Base-by-base conservation (phyloP, 352 stramenopile genomes). In the Globisporangium barbulae region DNA sequence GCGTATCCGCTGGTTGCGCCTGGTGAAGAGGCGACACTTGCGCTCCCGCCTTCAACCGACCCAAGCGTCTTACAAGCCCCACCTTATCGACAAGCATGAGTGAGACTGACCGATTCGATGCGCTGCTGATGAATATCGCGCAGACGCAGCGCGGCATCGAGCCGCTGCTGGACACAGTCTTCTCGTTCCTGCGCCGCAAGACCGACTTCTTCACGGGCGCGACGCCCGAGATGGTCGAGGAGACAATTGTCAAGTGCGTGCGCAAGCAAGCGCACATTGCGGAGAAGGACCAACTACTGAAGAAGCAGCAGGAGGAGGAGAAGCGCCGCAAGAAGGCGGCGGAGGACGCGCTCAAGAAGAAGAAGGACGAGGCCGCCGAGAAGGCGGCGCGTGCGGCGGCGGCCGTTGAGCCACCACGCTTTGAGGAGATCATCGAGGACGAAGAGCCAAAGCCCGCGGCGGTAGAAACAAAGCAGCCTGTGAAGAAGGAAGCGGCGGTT, bases 201-300 rank as follows among this genome's bases (percentile, higher is more conserved):
- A 99, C 97, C 19, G 98, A 99, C 81, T 99, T 99, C 70, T 99
- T 99, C 75, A 82, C 94, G 8, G 97, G 97, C 10, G 95, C 93
- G 52, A 65, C 72, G n/a, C 65, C 84, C 21, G 70, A 85, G 42
- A 62, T 88, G 60, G 72, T 96, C 45, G 89, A 97, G 68, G 70
- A 88, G 41, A 94, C 77, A 44, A 87, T 98, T 15, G 79, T 98
- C 58, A 77, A 93, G 54, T 88, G 97, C 9, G 74, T 98, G 33
- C 75, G 92, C 63, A 98, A 98, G 76, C 96, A 99, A 73, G 88
- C 83, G 50, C 75, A 85, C 53, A 61, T 97, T 30, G 84, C 83
- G 13, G 86, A 94, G 70, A 87, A 94, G 57, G 86, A 95, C 53
- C 75, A 90, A 63, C 82, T 85, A 39, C 50, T 75, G 21, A 87